Base-by-base conservation (phyloP, 2,329 filamentous ascomycete genomes). In the Tolypocladium sp. region DNA sequence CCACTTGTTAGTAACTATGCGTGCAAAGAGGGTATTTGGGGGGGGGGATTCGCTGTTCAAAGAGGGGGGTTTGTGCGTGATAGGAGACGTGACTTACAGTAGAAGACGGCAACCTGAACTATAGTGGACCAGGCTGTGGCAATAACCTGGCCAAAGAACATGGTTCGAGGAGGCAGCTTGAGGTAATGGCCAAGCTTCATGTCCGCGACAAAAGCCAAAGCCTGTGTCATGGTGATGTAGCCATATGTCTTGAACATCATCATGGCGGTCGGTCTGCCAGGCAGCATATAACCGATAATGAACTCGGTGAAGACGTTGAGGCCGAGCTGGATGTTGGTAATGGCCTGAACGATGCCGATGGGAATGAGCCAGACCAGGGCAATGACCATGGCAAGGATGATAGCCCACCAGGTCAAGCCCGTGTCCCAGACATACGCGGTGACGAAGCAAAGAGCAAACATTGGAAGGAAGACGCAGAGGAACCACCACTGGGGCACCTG, bases 101-200 rank as follows among this genome's bases (percentile, higher is more conserved):
- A 33, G 44, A 59, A 56, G 37, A 59, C 58, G 4, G 69, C 77
- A 62, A 75, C 59, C 54, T 65, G 52, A 4, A 63, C 58, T 5
- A 59, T 37, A 4, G 41, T 33, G 13, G 54, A 46, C 58, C 58
- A 59, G 3, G 35, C n/a, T 2, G 58, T 59, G 20, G 58, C 58
- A 7, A 53, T 33, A 1, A 59, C 54, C 44, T 59, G 58, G 27
- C 58, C 55, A 15, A 30, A 59, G 6, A 59, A 56, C 37, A 55
- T 68, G 15, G 63, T 56, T 30, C 73, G 71, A 0, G 76, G 76
- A 0, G 79, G 76, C 20, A 81, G 75, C 64, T 82, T 80, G 58
- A 82, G 69, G 66, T 81, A 80, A 56, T 79, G 78, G 1, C 71
- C 79, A 25, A 81, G 66, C 64, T 81, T 81, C 70, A 81, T 70